These are phyloP conservation scores for Neofusicoccum kwambonambiense DNA, from an alignment of 2,329 filamentous ascomycete species.

Conservation along the genomic window DNA sequence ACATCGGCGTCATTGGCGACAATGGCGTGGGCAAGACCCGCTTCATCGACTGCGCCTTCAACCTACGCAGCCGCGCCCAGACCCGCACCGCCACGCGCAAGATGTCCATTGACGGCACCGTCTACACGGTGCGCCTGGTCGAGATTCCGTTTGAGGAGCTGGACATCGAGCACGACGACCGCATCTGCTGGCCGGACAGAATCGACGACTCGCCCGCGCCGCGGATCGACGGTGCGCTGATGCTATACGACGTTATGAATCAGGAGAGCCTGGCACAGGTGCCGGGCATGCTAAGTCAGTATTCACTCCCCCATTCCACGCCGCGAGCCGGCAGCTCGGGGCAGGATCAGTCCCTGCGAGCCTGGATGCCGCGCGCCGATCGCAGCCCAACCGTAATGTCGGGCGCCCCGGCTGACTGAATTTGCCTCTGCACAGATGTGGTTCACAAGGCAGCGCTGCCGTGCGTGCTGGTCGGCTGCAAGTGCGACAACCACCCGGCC, in stretches of 20 bases:
- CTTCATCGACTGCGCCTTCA: constrained; percentile 58
- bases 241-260: constrained; percentile 85
- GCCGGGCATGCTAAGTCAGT: constrained; percentile 74
- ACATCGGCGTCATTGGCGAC: constrained; percentile 58
- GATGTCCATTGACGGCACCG: constrained; percentile 55
- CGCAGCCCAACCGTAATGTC: constrained; percentile 7
- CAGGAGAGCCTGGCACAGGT: constrained; percentile 71
- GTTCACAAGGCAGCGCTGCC: constrained; percentile 72
- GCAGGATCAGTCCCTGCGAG: constrained; percentile 21
- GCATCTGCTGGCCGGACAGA: constrained; percentile 57
- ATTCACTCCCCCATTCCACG: constrained; percentile 25
- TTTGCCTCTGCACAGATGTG: constrained; percentile 56
- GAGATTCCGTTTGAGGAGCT: constrained; percentile 56
- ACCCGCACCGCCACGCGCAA: constrained; percentile 42
- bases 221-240: constrained; percentile 76
- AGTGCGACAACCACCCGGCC: constrained; percentile 76
- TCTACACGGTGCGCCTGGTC: constrained; percentile 58
- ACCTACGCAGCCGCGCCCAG: constrained; percentile 35
- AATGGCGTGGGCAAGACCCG: constrained; percentile 58
- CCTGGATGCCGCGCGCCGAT: constrained; percentile 1
- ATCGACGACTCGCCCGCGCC: constrained; percentile 68
- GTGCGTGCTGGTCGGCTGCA: constrained; percentile 80
- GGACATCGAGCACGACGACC: constrained; percentile 47
- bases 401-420: constrained; percentile 18
- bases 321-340: constrained; percentile 18